Conservation (phyloP, 768 basidiomycete species). For the Pholiota microspora region DNA sequence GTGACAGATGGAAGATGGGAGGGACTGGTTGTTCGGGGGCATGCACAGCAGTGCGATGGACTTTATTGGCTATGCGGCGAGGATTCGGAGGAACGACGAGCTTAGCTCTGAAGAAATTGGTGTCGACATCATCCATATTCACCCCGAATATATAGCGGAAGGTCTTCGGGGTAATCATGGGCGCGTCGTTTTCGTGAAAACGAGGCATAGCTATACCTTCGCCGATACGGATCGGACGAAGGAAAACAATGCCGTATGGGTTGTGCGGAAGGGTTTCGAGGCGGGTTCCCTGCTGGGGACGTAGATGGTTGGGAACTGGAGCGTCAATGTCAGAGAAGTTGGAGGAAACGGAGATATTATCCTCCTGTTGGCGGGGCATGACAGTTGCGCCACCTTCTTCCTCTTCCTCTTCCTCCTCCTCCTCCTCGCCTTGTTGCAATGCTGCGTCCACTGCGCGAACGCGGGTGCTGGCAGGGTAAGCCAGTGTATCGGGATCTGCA, state of each 20-base stretch:
- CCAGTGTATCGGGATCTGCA: conserved; percentile 14
- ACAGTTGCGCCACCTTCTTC: neutral
- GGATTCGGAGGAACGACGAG: neutral
- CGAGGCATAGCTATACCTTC: conserved; percentile 9
- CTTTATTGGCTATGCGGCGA: conserved; percentile 2
- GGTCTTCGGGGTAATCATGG: neutral
- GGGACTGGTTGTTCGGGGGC: neutral
- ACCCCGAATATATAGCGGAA: neutral
- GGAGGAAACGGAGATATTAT: neutral
- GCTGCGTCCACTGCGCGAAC: neutral
- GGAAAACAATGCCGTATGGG: conserved; percentile 10
- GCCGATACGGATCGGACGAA: conserved; percentile 7
- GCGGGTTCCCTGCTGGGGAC: neutral
- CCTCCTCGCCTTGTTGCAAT: neutral
- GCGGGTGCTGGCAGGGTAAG: conserved; percentile 9
- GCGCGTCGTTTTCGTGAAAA: neutral
- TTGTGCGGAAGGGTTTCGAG: neutral
- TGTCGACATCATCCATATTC: neutral
- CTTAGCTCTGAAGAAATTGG: neutral
- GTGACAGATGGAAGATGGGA: conserved; percentile 4
- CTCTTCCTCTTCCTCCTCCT: conserved; percentile 1
- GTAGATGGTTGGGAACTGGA: neutral
- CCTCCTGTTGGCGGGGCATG: neutral
- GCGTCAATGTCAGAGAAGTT: neutral
- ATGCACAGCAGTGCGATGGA: neutral